Base-by-base conservation (phyloP, 352 stramenopile genomes). In the Globisporangium solare region DNA sequence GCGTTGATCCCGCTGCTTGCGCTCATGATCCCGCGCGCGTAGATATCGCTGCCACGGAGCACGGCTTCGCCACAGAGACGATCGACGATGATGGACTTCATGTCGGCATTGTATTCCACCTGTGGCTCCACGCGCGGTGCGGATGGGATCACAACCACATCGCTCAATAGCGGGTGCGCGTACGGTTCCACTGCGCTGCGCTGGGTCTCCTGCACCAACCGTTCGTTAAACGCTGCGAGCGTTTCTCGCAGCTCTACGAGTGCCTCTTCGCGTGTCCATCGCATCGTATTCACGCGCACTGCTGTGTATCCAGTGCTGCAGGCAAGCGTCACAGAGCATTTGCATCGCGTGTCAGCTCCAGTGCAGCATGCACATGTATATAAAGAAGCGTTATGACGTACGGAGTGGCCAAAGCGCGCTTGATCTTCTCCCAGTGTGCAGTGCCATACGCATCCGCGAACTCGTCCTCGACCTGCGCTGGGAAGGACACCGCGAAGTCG, bases 51-150 rank as follows among this genome's bases (percentile, higher is more conserved):
- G 53, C 94, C 94, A 37, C 94, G 85, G 7, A 98, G 65, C 56
- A 98, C 94, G 2, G 94, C 94, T 71, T 98, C 92, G 14, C 85
- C 94, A 64, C 94, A 98, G 13, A 96, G 83, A 21, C 90, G 74
- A 59, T 98, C 92, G 22, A 96, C 84, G 39, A 98, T 78, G 20
- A 97, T 76, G 14, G 70, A 80, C 47, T 83, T 81, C 35, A 76
- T 66, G 8, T 74, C 61, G 0, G 47, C 40, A 3, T 54, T 32
- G 54, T 67, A 75, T 7, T 62, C 48, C 2, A 76, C 57, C 3
- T 20, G 43, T 5, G 72, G 45, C 10, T 74, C 56, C 15, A 74
- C 71, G 12, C 70, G 42, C 7, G 68, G 69, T 1, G 77, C 74
- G 0, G 80, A 91, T 37, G 78, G 78, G 49, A 92, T 88, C 56